A percentile compares a stretch with the other conserved stretches of the same genome.
Conservation (phyloP, 2,329 filamentous ascomycete species). For the Exophiala oligosperma region DNA sequence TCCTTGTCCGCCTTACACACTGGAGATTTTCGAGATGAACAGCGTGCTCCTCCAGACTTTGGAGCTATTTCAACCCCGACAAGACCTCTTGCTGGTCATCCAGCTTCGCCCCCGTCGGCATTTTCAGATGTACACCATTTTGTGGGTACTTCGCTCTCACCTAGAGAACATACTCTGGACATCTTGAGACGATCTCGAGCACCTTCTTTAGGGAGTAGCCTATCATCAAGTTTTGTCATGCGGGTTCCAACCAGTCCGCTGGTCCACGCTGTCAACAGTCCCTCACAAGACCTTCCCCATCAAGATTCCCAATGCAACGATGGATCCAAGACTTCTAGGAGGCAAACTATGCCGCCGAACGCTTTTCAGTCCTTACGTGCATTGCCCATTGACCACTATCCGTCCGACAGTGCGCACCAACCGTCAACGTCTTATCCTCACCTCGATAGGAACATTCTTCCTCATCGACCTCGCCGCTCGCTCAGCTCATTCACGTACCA, state of each 20-base stretch:
- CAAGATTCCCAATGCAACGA: conserved; percentile 39
- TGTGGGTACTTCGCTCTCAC: not conserved
- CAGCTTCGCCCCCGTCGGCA: conserved; percentile 10
- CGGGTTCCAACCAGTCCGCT: conserved; percentile 89
- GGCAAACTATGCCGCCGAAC: conserved; percentile 71
- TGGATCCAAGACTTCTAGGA: conserved; percentile 47
- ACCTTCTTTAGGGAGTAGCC: conserved; percentile 68
- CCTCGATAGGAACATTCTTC: conserved; percentile 50
- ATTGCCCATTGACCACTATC: conserved; percentile 37
- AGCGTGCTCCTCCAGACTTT: not conserved
- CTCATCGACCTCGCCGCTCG: conserved; percentile 73
- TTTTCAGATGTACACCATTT: conserved; percentile 32
- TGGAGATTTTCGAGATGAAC: conserved; percentile 57
- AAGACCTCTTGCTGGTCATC: not conserved
- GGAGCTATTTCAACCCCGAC: not conserved
- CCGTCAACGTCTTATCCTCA: conserved; percentile 44
- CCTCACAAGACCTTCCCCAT: conserved; percentile 68
- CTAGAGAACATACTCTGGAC: conserved; percentile 2
- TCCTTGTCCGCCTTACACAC: conserved; percentile 72
- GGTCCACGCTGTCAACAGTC: conserved; percentile 83
- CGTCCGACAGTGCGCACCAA: conserved; percentile 44
- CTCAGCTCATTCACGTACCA: conserved; percentile 61
- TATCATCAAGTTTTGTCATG: conserved; percentile 77
- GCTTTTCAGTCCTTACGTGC: conserved; percentile 53
- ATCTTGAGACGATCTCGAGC: conserved; percentile 38